These are phyloP conservation scores for Thelonectria blattea DNA, from an alignment of 2,329 filamentous ascomycete genomes.

Conservation along the genomic window DNA sequence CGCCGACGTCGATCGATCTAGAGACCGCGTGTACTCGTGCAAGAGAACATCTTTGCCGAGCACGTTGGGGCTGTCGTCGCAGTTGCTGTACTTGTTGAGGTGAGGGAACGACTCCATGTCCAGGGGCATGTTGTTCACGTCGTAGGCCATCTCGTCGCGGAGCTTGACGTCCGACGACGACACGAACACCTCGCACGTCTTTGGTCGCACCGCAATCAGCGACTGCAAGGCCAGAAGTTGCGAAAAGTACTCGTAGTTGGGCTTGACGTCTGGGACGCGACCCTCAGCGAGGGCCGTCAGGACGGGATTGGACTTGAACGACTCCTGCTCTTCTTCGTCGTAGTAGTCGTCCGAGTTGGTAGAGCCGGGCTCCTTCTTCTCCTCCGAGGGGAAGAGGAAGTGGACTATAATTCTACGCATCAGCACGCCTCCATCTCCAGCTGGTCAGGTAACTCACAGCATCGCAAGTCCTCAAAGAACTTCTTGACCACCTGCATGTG, in stretches of 20 bases:
- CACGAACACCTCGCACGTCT: constrained; percentile 65
- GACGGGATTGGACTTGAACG: constrained; percentile 70
- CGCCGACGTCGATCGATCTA: constrained; percentile 62
- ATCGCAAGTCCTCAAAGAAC: constrained; percentile 66
- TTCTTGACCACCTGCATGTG: constrained; percentile 75
- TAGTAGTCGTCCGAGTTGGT: constrained; percentile 65
- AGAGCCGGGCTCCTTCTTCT: constrained; percentile 63
- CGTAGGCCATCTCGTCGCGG: constrained; percentile 54
- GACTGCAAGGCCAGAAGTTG: constrained; percentile 61
- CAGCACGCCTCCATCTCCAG: constrained; percentile 5
- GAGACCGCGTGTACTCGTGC: constrained; percentile 63
- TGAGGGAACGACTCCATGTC: constrained; percentile 60
- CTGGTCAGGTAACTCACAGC: constrained; percentile 57
- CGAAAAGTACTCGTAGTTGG: constrained; percentile 68
- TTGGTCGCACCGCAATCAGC: constrained; percentile 60
- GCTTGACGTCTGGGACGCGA: constrained; percentile 62
- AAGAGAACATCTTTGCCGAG: constrained; percentile 60
- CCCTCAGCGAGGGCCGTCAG: constrained; percentile 65
- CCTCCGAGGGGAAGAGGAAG: constrained; percentile 63
- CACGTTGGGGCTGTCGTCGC: constrained; percentile 57
- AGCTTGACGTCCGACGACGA: constrained; percentile 60
- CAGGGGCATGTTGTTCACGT: constrained; percentile 52
- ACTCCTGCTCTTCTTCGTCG: constrained; percentile 53
- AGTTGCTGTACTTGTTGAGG: constrained; percentile 59
- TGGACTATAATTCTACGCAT: constrained; percentile 52